Evolutionary conservation across 345 rosid species (phyloP).

Genomic region (Ceriops tagal): DNA sequence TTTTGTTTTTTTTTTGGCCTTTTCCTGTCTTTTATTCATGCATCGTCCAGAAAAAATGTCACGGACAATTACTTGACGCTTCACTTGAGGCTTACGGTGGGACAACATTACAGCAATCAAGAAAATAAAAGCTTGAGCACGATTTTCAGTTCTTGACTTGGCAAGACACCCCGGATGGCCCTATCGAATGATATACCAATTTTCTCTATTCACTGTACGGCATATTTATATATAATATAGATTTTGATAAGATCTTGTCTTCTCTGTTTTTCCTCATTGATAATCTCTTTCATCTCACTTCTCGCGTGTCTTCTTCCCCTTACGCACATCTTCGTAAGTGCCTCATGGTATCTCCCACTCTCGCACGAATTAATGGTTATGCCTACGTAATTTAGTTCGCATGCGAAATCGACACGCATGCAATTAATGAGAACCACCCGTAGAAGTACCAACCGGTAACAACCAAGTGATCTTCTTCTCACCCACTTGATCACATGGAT

Average conservation of each 20-base stretch:
- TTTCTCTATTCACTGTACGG: not conserved
- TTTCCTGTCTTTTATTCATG: not conserved
- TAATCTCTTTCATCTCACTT: not conserved
- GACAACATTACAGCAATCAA: too few relatives aligned
- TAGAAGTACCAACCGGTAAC: too few relatives aligned
- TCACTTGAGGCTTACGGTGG: too few relatives aligned
- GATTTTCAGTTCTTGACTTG: not conserved
- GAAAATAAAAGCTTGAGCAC: not conserved
- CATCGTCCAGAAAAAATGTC: not conserved
- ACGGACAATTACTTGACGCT: too few relatives aligned
- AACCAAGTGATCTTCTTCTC: too few relatives aligned
- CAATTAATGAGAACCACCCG: too few relatives aligned
- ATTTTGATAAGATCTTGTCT: conserved; percentile 3
- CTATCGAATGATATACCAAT: not conserved
- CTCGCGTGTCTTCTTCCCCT: not conserved
- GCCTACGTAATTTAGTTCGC: too few relatives aligned
- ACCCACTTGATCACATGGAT: too few relatives aligned
- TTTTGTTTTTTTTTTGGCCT: not conserved
- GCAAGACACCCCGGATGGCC: not conserved
- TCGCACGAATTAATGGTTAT: too few relatives aligned
- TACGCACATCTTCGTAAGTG: not conserved
- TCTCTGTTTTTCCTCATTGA: not conserved
- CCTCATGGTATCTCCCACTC: not conserved
- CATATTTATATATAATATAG: not conserved
- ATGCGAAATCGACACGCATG: too few relatives aligned